Conservation (phyloP, 1,139 yeast species). For the Yamadazyma conglobata region DNA sequence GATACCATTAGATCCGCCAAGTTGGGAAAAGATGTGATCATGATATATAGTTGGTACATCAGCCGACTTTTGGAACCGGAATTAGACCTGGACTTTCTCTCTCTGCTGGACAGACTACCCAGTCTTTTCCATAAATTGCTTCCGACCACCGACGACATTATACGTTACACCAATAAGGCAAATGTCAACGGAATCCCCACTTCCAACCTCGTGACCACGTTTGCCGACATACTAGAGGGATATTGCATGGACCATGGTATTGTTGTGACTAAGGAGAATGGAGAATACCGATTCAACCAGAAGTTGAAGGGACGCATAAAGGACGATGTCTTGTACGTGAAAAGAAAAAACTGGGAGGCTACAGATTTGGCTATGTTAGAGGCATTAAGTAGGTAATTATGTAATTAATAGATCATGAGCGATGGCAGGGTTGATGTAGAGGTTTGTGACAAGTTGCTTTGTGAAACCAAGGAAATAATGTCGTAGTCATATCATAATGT, state of each 20-base stretch:
- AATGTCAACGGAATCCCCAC: conserved; percentile 28
- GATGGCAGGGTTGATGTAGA: too few relatives aligned
- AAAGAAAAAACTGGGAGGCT: too few relatives aligned
- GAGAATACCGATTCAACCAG: conserved; percentile 6
- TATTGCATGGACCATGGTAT: conserved; percentile 28
- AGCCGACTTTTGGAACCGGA: conserved; percentile 2
- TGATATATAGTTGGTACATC: conserved; percentile 6
- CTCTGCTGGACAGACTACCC: conserved; percentile 2
- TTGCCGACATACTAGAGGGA: conserved; percentile 35
- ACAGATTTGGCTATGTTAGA: too few relatives aligned
- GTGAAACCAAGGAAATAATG: too few relatives aligned
- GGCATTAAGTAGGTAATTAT: too few relatives aligned
- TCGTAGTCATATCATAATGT: too few relatives aligned
- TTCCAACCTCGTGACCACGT: conserved; percentile 28
- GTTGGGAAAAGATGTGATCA: neutral
- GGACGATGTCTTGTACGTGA: conserved; percentile 28
- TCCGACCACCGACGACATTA: conserved; percentile 1
- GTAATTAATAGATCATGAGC: too few relatives aligned
- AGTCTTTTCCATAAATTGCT: neutral
- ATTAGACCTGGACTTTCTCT: too few relatives aligned
- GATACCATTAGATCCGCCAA: conserved; percentile 2
- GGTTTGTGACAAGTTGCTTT: too few relatives aligned
- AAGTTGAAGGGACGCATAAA: conserved; percentile 21
- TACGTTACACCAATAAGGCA: neutral
- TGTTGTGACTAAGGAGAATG: conserved; percentile 17